Conservation (phyloP, 768 basidiomycete species). For the Pleurotus tuoliensis region DNA sequence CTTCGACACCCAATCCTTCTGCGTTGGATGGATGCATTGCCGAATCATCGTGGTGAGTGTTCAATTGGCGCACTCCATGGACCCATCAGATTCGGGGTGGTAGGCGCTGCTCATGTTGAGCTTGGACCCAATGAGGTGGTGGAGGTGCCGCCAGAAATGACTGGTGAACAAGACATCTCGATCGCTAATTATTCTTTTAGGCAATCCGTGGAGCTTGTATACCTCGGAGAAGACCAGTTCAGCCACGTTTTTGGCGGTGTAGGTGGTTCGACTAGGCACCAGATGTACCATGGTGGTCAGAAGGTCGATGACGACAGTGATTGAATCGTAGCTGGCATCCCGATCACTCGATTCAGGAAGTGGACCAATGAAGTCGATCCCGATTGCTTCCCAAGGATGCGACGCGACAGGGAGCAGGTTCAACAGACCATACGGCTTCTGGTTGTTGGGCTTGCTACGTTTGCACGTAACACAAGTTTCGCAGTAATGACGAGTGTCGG, state of each 20-base stretch:
- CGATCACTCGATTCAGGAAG: too few relatives aligned
- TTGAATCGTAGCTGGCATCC: not conserved
- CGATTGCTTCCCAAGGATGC: too few relatives aligned
- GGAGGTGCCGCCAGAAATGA: constrained; percentile 11
- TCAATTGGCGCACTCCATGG: constrained; percentile 17
- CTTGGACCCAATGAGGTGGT: constrained; percentile 14
- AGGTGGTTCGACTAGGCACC: not conserved
- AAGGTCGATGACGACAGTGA: constrained; percentile 17
- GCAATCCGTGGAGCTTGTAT: constrained; percentile 29
- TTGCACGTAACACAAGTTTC: too few relatives aligned
- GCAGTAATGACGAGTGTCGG: too few relatives aligned
- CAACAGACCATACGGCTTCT: too few relatives aligned
- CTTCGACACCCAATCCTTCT: constrained; percentile 24
- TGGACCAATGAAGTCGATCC: too few relatives aligned
- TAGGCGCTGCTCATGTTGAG: constrained; percentile 25
- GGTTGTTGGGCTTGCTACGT: too few relatives aligned
- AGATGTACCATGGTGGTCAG: constrained; percentile 12
- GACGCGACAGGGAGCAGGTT: too few relatives aligned
- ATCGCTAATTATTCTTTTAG: constrained; percentile 11
- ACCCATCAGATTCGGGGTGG: constrained; percentile 1
- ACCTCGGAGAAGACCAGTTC: constrained; percentile 4
- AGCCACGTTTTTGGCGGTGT: constrained; percentile 13
- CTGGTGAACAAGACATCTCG: constrained; percentile 10
- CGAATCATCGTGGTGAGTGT: constrained; percentile 26
- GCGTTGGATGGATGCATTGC: constrained; percentile 16